Percentiles rank a stretch among this genome's conserved stretches.
Conservation (phyloP, 2,329 filamentous ascomycete genomes). For the Hirsutella thompsonii region DNA sequence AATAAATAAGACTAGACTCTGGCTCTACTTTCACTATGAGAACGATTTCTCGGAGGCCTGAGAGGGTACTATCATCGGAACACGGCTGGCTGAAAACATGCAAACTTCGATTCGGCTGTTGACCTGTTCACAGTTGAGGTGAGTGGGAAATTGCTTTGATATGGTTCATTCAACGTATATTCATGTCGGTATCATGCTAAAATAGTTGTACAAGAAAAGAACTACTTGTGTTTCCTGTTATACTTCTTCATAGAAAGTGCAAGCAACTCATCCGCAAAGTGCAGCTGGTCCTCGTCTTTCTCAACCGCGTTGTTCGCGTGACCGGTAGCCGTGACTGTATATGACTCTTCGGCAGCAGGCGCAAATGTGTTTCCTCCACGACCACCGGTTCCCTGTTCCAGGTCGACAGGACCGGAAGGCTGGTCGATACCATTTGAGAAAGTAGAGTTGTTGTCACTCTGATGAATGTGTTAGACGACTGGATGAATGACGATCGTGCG, state of each 20-base stretch:
- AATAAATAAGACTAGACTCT: no score
- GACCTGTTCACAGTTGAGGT: no score
- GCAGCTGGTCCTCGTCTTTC: constrained; percentile 1
- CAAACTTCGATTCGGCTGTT: no score
- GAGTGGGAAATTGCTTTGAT: no score
- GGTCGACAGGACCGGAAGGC: not conserved
- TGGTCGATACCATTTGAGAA: not conserved
- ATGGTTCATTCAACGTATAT: no score
- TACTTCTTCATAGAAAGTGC: constrained; percentile 6
- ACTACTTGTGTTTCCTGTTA: not conserved
- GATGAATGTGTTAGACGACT: no score
- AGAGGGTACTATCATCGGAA: no score
- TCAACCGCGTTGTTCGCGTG: not conserved
- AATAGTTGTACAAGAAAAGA: not conserved
- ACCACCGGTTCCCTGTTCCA: not conserved
- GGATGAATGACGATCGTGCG: not conserved
- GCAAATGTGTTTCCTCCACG: not conserved
- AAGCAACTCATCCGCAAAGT: constrained; percentile 11
- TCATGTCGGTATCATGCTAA: no score
- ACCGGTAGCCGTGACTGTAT: constrained; percentile 4
- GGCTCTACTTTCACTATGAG: no score
- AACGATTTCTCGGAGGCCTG: no score
- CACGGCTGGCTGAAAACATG: no score
- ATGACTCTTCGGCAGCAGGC: not conserved
- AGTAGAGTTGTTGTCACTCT: not conserved